These are phyloP conservation scores for Alternaria metachromatica DNA, from an alignment of 2,329 filamentous ascomycete species.

Conservation along the genomic window DNA sequence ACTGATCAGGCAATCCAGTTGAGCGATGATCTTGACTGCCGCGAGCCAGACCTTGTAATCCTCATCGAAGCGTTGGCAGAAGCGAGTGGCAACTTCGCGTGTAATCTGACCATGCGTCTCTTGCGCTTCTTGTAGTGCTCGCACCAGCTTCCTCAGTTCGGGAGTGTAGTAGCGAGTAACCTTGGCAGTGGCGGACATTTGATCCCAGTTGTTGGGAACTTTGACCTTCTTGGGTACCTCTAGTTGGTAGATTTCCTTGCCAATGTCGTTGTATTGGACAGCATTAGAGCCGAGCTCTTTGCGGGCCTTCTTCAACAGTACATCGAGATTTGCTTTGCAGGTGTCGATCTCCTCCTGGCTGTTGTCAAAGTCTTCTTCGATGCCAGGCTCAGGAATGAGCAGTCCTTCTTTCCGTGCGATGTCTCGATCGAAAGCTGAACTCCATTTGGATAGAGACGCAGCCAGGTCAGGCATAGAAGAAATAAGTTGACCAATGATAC, in stretches of 20 bases:
- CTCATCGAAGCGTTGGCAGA: conserved; percentile 87
- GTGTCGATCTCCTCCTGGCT: conserved; percentile 79
- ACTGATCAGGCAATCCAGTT: conserved; percentile 94
- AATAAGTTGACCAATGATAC: conserved; percentile 84
- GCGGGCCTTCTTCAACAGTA: conserved; percentile 73
- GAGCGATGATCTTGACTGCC: conserved; percentile 87
- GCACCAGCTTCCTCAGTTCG: conserved; percentile 80
- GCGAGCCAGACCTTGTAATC: conserved; percentile 86
- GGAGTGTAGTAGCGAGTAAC: conserved; percentile 95
- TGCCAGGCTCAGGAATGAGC: conserved; percentile 82
- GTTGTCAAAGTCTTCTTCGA: conserved; percentile 90
- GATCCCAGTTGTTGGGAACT: conserved; percentile 87
- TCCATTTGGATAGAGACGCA: conserved; percentile 81
- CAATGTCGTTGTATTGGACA: conserved; percentile 70
- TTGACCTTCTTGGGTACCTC: conserved; percentile 87
- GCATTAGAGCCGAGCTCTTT: conserved; percentile 75
- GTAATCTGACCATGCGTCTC: conserved; percentile 92
- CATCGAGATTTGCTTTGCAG: conserved; percentile 75
- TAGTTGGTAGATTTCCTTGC: conserved; percentile 96
- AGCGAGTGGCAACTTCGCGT: conserved; percentile 81
- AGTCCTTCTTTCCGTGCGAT: conserved; percentile 81
- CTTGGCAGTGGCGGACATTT: conserved; percentile 91
- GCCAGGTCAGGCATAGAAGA: conserved; percentile 83
- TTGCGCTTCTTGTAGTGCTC: conserved; percentile 89
- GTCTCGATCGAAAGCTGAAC: conserved; percentile 84